Conservation (phyloP, 371 early-diverging fungal species). For the Mortierella sp. region DNA sequence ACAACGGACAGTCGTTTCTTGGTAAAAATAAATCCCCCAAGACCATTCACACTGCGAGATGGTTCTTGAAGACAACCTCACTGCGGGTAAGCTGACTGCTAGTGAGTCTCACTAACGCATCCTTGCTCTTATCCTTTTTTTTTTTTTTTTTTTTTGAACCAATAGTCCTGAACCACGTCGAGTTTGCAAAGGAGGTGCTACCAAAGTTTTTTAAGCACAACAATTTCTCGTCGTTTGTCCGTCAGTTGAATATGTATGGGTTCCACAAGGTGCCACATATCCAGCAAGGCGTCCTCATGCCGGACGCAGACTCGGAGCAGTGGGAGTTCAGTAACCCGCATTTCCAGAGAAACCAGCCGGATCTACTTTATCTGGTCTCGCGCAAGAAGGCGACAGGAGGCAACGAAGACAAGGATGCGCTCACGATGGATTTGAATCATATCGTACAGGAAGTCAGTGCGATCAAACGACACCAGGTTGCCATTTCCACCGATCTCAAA, state of each 20-base stretch:
- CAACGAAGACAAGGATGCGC: conserved; percentile 58
- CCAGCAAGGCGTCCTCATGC: conserved; percentile 79
- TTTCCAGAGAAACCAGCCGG: conserved; percentile 68
- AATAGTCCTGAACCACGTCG: conserved; percentile 73
- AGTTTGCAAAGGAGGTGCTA: conserved; percentile 87
- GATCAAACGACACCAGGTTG: conserved; percentile 90
- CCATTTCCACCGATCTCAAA: conserved; percentile 87
- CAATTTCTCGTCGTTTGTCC: conserved; percentile 94
- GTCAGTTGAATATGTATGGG: conserved; percentile 96
- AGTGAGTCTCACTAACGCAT: not conserved
- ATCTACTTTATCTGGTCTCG: conserved; percentile 64
- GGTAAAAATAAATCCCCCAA: too few relatives aligned
- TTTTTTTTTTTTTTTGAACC: not conserved
- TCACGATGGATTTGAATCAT: conserved; percentile 63
- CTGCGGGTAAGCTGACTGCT: too few relatives aligned
- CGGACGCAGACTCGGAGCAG: conserved; percentile 67
- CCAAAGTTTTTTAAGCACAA: conserved; percentile 93
- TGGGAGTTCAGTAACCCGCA: conserved; percentile 73
- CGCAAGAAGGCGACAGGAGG: conserved; percentile 68
- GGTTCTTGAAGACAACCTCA: too few relatives aligned
- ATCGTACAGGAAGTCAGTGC: conserved; percentile 87
- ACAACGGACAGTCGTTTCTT: conserved; percentile 80
- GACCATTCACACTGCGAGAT: too few relatives aligned
- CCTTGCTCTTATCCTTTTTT: not conserved
- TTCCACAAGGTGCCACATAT: conserved; percentile 86